These are phyloP conservation scores for Oxytropis ochrocephala DNA, from an alignment of 306 rosid species.

Conservation along the genomic window DNA sequence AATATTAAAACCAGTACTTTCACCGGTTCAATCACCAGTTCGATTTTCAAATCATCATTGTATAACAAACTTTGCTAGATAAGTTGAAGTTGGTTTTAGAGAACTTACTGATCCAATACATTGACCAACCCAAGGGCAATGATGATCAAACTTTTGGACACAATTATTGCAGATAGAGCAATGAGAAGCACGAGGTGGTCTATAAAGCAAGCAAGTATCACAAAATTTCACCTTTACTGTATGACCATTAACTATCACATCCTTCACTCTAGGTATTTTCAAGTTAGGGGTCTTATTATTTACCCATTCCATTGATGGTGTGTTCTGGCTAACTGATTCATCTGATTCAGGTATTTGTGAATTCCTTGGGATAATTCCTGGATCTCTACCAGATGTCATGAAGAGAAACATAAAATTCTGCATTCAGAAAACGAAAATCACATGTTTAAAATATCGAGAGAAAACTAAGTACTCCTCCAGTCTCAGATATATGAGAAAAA, in stretches of 20 bases:
- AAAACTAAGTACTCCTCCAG: neutral
- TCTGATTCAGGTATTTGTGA: conserved; percentile 53
- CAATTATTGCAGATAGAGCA: conserved; percentile 93
- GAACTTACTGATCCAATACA: conserved; percentile 81
- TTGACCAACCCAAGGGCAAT: conserved; percentile 98
- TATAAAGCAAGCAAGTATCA: conserved; percentile 81
- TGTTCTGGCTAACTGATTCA: conserved; percentile 24
- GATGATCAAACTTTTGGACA: conserved; percentile 94
- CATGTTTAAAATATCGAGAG: conserved; percentile 16
- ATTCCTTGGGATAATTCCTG: conserved; percentile 84
- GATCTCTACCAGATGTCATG: conserved; percentile 88
- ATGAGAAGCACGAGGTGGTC: conserved; percentile 94
- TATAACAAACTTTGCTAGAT: neutral
- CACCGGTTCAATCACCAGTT: too few relatives aligned
- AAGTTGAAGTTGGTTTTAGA: neutral
- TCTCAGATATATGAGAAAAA: too few relatives aligned
- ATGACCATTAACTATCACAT: conserved; percentile 58
- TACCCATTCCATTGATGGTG: conserved; percentile 63
- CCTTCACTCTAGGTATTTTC: conserved; percentile 69
- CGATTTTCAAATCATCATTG: too few relatives aligned
- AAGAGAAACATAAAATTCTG: conserved; percentile 78
- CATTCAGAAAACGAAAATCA: conserved; percentile 17
- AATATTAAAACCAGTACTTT: neutral
- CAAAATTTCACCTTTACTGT: conserved; percentile 79
- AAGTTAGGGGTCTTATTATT: conserved; percentile 34